Evolutionary conservation across 352 stramenopile genomes (phyloP).

Genomic region (Plasmopara viticola): DNA sequence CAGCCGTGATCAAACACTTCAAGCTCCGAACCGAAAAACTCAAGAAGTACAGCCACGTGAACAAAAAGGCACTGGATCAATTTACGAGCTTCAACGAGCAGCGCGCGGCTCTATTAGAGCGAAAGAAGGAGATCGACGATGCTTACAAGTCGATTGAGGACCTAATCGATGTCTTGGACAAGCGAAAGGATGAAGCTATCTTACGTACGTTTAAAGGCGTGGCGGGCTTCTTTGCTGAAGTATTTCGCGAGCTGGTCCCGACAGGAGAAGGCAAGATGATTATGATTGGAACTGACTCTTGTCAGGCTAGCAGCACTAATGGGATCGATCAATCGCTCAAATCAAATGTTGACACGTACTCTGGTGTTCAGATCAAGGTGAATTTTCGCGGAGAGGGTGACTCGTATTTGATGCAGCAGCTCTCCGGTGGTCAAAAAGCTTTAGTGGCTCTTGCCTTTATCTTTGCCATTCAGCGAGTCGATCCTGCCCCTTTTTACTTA

Average conservation of each 20-base stretch:
- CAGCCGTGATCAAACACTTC: slow-evolving; percentile 92
- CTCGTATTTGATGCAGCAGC: slow-evolving; percentile 97
- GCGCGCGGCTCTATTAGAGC: slow-evolving; percentile 82
- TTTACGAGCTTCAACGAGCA: slow-evolving; percentile 98
- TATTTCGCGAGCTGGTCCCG: slow-evolving; percentile 97
- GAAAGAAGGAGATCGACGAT: slow-evolving; percentile 95
- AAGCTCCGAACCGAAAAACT: slow-evolving; percentile 94
- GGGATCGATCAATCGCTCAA: slow-evolving; percentile 21
- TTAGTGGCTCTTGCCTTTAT: slow-evolving; percentile 99
- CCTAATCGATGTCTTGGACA: slow-evolving; percentile 89
- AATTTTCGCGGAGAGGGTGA: slow-evolving; percentile 94
- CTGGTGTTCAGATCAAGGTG: slow-evolving; percentile 97
- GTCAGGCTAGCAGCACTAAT: slow-evolving; percentile 8
- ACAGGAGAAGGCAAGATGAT: slow-evolving; percentile 95
- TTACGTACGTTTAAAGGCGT: slow-evolving; percentile 98
- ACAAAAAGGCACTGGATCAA: slow-evolving; percentile 99
- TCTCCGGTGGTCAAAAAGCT: slow-evolving; percentile 99
- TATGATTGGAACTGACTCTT: slow-evolving; percentile 88
- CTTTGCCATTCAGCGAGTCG: slow-evolving; percentile 98
- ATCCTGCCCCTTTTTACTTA: slow-evolving; percentile 99
- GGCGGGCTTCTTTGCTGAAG: slow-evolving; percentile 96
- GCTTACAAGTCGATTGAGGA: slow-evolving; percentile 88
- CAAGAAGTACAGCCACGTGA: slow-evolving; percentile 98
- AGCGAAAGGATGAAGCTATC: slow-evolving; percentile 98
- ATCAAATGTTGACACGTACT: slow-evolving; percentile 88